These are phyloP conservation scores for Aspergillus sp. DNA, from an alignment of 2,329 filamentous ascomycete species.

Conservation along the genomic window DNA sequence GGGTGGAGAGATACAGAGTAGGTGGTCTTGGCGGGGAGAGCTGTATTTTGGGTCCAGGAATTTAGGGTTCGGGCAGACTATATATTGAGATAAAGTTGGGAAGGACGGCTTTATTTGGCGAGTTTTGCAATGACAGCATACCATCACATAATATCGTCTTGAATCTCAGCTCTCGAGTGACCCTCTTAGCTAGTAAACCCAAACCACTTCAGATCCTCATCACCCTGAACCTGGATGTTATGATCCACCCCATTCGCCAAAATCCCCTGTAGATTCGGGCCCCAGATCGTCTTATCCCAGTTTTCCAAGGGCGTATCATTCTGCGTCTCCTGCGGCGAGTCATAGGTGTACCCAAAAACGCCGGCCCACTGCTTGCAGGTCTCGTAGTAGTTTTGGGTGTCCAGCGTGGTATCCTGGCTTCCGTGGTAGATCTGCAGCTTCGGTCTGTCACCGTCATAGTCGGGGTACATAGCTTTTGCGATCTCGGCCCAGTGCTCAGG, in stretches of 20 bases:
- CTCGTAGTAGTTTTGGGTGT: conserved; percentile 58
- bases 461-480: conserved; percentile 24
- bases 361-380: conserved; percentile 58
- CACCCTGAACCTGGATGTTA: conserved; percentile 21
- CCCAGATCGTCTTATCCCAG: conserved; percentile 25
- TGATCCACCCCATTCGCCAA: conserved; percentile 23
- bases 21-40: too few species aligned
- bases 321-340: conserved; percentile 14
- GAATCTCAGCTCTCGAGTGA: too few species aligned
- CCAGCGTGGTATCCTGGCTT: conserved; percentile 51
- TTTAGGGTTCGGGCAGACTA: too few species aligned
- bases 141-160: too few species aligned
- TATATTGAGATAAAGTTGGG: too few species aligned
- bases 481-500: conserved; percentile 22
- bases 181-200: conserved; percentile 17
- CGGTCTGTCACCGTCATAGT: conserved; percentile 49
- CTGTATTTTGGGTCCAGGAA: too few species aligned
- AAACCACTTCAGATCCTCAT: conserved; percentile 26
- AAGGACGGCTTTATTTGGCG: too few species aligned
- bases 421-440: conserved; percentile 62
- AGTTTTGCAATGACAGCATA: too few species aligned
- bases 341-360: conserved; percentile 44
- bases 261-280: conserved; percentile 23
- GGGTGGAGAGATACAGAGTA: too few species aligned
- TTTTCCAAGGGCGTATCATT: conserved; percentile 17